These are phyloP conservation scores for Arabis alpina DNA, from an alignment of 345 rosid species.

Conservation along the genomic window DNA sequence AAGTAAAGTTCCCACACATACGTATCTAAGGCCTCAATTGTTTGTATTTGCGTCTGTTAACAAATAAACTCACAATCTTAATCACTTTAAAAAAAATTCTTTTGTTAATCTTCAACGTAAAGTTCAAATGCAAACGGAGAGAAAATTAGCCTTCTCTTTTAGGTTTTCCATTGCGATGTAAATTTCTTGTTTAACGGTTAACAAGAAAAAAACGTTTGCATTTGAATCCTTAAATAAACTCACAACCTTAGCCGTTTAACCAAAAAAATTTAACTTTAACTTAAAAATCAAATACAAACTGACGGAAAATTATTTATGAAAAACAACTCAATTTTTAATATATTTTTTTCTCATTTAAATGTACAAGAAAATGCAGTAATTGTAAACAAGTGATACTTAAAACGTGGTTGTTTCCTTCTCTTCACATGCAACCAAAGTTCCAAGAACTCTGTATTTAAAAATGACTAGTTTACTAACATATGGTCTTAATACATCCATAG, in stretches of 20 bases:
- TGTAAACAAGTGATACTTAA: background rate
- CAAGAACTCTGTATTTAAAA: background rate
- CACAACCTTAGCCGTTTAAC: too few relatives aligned
- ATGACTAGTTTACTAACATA: background rate
- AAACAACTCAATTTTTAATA: background rate
- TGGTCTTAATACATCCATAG: background rate
- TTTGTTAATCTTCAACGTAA: background rate
- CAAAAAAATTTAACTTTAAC: background rate
- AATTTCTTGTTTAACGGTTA: too few relatives aligned
- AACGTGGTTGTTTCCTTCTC: background rate
- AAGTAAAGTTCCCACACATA: background rate
- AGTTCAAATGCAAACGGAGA: background rate
- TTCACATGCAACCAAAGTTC: background rate
- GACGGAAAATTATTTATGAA: too few relatives aligned
- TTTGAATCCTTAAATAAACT: background rate
- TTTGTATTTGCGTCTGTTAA: background rate
- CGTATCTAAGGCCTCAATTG: background rate
- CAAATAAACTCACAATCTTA: background rate
- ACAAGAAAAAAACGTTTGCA: too few relatives aligned
- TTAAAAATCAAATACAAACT: background rate
- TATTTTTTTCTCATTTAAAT: too few relatives aligned
- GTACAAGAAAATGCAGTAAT: too few relatives aligned
- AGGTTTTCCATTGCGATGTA: too few relatives aligned
- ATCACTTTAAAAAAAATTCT: background rate
- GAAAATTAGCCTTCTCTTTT: too few relatives aligned